A percentile compares a stretch with the other conserved stretches of the same genome.
phyloP scores from a whole-genome alignment of 306 rosid species.

The Prunus padus region DNA sequence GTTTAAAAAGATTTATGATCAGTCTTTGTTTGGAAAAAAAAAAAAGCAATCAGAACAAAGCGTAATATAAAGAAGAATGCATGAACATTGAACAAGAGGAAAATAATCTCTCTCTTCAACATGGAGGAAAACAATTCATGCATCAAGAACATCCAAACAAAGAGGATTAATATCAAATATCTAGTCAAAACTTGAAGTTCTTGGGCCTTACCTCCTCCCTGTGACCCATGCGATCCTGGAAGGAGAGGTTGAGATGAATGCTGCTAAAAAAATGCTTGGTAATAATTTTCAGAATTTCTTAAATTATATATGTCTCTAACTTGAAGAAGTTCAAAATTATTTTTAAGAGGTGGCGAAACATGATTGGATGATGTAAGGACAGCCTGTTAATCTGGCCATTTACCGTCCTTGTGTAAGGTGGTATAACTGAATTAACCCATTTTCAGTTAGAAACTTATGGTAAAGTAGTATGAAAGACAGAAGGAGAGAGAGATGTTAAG shows the following conservation, averaged over 20 bases:
- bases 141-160: background rate
- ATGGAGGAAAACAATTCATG: background rate
- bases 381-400: constrained; percentile 6
- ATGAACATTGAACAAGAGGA: background rate
- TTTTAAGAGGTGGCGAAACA: constrained; percentile 14
- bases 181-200: background rate
- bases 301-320: constrained; percentile 8
- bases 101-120: background rate
- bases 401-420: constrained; percentile 1
- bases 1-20: too few relatives aligned
- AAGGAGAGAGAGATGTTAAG: constrained; percentile 18
- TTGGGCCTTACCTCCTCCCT: constrained; percentile 27
- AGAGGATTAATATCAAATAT: background rate
- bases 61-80: too few relatives aligned
- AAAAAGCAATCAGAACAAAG: too few relatives aligned
- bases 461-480: constrained; percentile 9
- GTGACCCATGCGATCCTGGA: constrained; percentile 38
- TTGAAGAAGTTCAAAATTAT: constrained; percentile 8
- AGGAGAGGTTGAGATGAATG: constrained; percentile 22
- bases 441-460: constrained; percentile 25
- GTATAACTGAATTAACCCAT: constrained; percentile 13
- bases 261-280: constrained; percentile 10
- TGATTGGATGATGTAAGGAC: constrained; percentile 12
- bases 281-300: constrained; percentile 8
- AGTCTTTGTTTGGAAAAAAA: too few relatives aligned